These are phyloP conservation scores for Phytomonas francai DNA, from an alignment of 208 protist genomes.

Conservation along the genomic window DNA sequence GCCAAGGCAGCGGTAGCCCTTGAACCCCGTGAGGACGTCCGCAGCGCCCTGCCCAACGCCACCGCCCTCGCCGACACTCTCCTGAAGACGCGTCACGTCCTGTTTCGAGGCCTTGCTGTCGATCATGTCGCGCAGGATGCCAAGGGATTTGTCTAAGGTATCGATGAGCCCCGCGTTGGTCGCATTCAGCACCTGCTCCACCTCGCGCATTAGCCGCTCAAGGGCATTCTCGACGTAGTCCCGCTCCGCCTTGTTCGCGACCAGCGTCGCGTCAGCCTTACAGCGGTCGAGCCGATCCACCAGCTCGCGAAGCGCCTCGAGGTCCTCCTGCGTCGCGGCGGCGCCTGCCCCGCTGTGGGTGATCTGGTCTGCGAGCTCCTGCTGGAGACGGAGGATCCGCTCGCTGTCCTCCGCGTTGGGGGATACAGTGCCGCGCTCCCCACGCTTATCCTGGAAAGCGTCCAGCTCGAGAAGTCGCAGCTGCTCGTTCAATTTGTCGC, in stretches of 20 bases:
- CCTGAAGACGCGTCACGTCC: constrained; percentile 70
- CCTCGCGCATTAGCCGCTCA: constrained; percentile 87
- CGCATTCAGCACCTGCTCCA: constrained; percentile 88
- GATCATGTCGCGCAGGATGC: constrained; percentile 88
- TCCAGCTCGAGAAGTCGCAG: constrained; percentile 46
- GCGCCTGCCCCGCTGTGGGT: constrained; percentile 9
- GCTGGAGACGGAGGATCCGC: constrained; percentile 54
- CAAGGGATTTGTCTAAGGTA: constrained; percentile 84
- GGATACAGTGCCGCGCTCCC: neutral
- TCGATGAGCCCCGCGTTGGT: constrained; percentile 89
- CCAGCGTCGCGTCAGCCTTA: constrained; percentile 82
- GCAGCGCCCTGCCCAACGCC: constrained; percentile 22
- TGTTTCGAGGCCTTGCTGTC: constrained; percentile 84
- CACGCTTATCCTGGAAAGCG: constrained; percentile 14
- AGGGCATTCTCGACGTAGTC: constrained; percentile 90
- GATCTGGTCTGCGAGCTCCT: constrained; percentile 30
- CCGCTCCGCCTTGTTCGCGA: constrained; percentile 88
- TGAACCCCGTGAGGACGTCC: constrained; percentile 81
- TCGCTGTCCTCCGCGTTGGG: neutral
- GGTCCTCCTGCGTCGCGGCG: constrained; percentile 29
- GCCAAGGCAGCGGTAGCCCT: constrained; percentile 81
- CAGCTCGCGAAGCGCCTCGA: constrained; percentile 41
- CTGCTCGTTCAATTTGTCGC: constrained; percentile 54
- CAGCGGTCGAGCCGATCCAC: constrained; percentile 73
- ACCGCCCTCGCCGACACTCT: constrained; percentile 37